Base-by-base conservation (phyloP, 805 yeast species). In the Tanozyma kutaoensis region DNA sequence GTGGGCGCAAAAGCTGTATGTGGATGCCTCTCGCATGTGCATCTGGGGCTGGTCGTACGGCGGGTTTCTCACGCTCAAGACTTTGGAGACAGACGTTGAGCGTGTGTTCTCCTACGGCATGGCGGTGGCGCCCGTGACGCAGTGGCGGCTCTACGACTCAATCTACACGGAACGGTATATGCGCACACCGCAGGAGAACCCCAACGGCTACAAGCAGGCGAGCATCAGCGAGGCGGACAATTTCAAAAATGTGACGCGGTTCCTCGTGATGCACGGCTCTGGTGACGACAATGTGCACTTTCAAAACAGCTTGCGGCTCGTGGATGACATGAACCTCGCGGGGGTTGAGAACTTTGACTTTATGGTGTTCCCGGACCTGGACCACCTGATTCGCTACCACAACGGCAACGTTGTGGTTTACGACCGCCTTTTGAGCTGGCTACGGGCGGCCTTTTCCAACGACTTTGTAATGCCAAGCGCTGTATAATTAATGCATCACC, bases 21-120 rank as follows among this genome's bases (percentile, higher is more conserved):
- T 91, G 23, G 80, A 86, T 45, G 50, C 58, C 14, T 55, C 64
- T 3, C 66, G 70, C 33, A 73, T 82, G 9, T 93, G 94, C 0
- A 70, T 88, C 29, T 91, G 96, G 88, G 98, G 98, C 7, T 91
- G 98, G 98, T 80, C 94, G 14, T 91, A 88, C 47, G 98, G 98
- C 25, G 98, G 97, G 0, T 91, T 72, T 46, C 67, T 84, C 64
- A 85, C 98, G 0, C 64, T 91, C 40, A 91, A 86, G 52, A 78
- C 93, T 0, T 56, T 91, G 25, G 97, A 91, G 51, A 62, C 63
- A 14, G 97, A 91, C 50, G 22, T 10, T 12, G 62, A 58, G 4
- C 55, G 69, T 20, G 69, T 73, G 11, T 86, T 91, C 63, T 70
- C 70, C 31, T 91, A 74, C 48, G 97, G 97, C 8, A 73, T 85